Evolutionary conservation across 1,284 basidiomycete species (phyloP), one percentile per base, ranked within the genome.

Genomic region (Rhizoctonia solani): DNA sequence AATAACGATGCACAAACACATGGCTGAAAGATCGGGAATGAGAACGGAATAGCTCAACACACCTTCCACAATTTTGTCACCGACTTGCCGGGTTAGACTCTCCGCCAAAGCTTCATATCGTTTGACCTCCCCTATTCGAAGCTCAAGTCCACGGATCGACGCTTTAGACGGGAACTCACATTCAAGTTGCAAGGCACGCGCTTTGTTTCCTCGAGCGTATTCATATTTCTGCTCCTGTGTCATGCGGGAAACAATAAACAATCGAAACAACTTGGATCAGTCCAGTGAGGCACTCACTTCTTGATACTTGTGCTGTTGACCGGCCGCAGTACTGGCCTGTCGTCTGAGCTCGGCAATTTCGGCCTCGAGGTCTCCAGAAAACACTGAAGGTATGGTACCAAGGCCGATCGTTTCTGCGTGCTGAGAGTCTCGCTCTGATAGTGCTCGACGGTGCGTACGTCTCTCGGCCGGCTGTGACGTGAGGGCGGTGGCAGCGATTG

Each of bases 231-330:
- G 58, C 44, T 54, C 56, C 46, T 54, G 27, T 19, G n/a, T 41
- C 9, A 55, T 47, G 46, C 34, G 29, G 46, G 59, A 63, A 68
- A 32, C 39, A 37, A 56, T 55, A 55, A 58, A 52, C 47, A 30
- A 66, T 29, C 9, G 14, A 11, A 47, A 32, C 50, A 54, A 47
- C 25, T 25, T 39, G 32, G 30, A 47, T 44, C 32, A 50, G 87
- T 55, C 34, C 49, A 86, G 74, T 1, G 90, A 90, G n/a, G 90
- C 90, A 92, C 75, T 92, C 90, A 73, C 85, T 82, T 92, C 90
- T 78, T 86, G 89, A 78, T 86, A 90, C 66, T 89, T 81, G 52
- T 90, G 81, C 34, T 88, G 84, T 76, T 92, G 89, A 69, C 85
- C 90, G 71, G 91, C 90, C 23, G 90, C 90, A 67, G 90, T 77